phyloP scores from a whole-genome alignment of 192 early-diverging fungal genomes.

The Coemansia reversa region DNA sequence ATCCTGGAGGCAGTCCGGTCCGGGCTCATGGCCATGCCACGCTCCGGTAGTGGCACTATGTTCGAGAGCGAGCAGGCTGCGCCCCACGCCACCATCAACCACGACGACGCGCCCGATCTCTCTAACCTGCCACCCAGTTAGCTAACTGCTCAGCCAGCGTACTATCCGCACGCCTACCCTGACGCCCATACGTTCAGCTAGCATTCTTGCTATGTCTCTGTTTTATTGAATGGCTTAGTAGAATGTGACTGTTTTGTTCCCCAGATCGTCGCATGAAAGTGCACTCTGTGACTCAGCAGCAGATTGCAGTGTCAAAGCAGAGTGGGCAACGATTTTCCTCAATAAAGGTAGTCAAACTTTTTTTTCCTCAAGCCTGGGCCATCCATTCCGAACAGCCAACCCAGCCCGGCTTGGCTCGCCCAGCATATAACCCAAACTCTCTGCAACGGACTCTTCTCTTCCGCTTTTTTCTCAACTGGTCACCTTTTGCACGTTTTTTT shows the following conservation, averaged over 20 bases:
- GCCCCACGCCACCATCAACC: slow-evolving; percentile 60
- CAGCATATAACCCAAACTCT: neutral
- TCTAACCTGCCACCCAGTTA: slow-evolving; percentile 92
- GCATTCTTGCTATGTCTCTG: slow-evolving; percentile 1
- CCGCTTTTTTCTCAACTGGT: neutral
- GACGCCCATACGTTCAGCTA: neutral
- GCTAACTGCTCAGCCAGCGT: slow-evolving; percentile 6
- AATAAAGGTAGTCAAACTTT: neutral
- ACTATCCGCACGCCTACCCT: neutral
- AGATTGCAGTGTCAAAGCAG: too few species aligned
- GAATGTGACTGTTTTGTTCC: neutral
- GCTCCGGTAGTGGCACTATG: slow-evolving; percentile 77
- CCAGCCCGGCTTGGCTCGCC: too few species aligned
- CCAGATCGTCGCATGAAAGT: neutral
- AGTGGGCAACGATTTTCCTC: neutral
- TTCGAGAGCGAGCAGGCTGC: slow-evolving; percentile 68
- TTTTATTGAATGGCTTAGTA: neutral
- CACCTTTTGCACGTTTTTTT: neutral
- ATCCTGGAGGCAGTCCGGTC: slow-evolving; percentile 92
- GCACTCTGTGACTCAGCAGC: neutral
- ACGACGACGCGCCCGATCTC: slow-evolving; percentile 63
- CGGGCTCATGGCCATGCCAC: slow-evolving; percentile 96
- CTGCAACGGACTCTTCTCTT: neutral
- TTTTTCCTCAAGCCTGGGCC: neutral
- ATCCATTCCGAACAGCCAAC: neutral